Percentiles rank a stretch among this genome's conserved stretches.
These are phyloP conservation scores for Trichophyton schoenleinii DNA, from an alignment of 2,329 filamentous ascomycete species.

Conservation along the genomic window DNA sequence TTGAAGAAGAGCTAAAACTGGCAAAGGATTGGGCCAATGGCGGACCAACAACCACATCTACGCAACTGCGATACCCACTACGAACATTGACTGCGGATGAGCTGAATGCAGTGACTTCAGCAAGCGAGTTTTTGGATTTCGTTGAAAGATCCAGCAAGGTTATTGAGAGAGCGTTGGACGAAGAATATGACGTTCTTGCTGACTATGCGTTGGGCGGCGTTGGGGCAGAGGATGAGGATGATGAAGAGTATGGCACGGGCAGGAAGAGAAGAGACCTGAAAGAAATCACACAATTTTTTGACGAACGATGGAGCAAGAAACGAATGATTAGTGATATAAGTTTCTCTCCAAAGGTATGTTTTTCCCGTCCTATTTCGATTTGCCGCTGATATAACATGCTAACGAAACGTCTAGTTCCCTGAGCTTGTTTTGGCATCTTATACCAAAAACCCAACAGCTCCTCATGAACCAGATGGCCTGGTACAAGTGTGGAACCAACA, in stretches of 20 bases:
- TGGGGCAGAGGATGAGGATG: conserved; percentile 63
- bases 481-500: conserved; percentile 97
- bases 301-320: conserved; percentile 93
- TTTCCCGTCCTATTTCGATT: not conserved
- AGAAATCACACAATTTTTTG: conserved; percentile 86
- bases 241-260: conserved; percentile 43
- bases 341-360: conserved; percentile 70
- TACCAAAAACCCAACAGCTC: conserved; percentile 91
- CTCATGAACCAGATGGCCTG: conserved; percentile 83
- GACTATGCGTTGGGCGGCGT: conserved; percentile 77
- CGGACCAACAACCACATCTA: conserved; percentile 31
- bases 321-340: conserved; percentile 91
- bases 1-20: conserved; percentile 80
- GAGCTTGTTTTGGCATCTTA: conserved; percentile 90
- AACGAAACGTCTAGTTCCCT: conserved; percentile 48
- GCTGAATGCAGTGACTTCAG: conserved; percentile 76
- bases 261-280: conserved; percentile 42
- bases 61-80: conserved; percentile 54
- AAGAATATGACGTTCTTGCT: conserved; percentile 90
- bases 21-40: conserved; percentile 39
- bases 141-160: conserved; percentile 93
- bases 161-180: conserved; percentile 85
- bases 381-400: conserved; percentile 5
- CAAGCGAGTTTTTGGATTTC: conserved; percentile 88
- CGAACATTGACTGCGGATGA: conserved; percentile 74